Base-by-base conservation (phyloP, 148 eudicot genomes). In the Dysphania ambrosioides region DNA sequence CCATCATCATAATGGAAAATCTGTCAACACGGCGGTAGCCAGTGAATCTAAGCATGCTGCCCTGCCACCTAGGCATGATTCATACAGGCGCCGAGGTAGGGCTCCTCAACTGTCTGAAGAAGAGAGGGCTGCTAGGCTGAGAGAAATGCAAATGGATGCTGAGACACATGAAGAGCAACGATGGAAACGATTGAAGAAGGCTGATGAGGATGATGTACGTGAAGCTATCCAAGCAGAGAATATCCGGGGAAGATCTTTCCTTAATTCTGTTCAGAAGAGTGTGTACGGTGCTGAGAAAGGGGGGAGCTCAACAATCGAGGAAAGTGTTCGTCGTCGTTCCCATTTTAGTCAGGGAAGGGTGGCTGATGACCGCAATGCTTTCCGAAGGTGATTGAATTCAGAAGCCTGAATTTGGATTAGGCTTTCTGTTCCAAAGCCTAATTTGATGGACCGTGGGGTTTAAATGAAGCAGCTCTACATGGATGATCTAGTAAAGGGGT, bases 251-350 rank as follows among this genome's bases (percentile, higher is more conserved):
- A 81, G 69, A 67, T 88, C 90, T 38, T 95, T 95, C 82, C 75
- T 95, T 74, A 87, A 88, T 81, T 89, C 80, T 79, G 89, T 88
- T 73, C 86, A 90, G 24, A 87, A 77, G 78, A 92, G 97, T 72
- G 89, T 94, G 24, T 94, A 90, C 73, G 98, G 98, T 19, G 90
- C 98, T 69, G 98, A 90, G 73, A 89, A 87, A 59, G 97, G 98
- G 7, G 97, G 98, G 56, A 88, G 92, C 81, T 82, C 93, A 42
- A 88, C 97, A 6, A 86, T 95, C 51, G 98, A 88, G 81, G 98
- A 95, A 77, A 92, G 98, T 77, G 92, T 95, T 32, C 89, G 98
- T 1, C 93, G 98, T 11, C 88, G 98, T 21, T 72, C 88, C 21
- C 87, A 92, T 87, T 95, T 85, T 84, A 80, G 41, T n/a, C 98